A percentile compares a stretch with the other conserved stretches of the same genome.
Evolutionary conservation across 1,139 yeast genomes (phyloP).

Genomic region (Magnusiomyces ingens): DNA sequence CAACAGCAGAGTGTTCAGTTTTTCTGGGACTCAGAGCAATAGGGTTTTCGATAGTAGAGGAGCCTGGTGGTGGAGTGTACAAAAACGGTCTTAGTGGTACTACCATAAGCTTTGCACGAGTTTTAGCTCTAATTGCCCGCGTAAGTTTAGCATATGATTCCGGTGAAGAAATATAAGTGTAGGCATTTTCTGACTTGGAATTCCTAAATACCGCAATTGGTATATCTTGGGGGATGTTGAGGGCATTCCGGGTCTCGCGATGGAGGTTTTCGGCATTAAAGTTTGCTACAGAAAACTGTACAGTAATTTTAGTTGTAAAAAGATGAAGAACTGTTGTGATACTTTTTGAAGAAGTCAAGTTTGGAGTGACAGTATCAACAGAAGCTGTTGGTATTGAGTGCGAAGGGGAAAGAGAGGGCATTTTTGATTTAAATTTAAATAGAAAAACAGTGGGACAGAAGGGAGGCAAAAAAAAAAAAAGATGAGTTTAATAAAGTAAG

Average conservation of each 20-base stretch:
- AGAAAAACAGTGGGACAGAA: background rate
- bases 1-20: slow-evolving; percentile 1
- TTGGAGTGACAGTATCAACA: no score
- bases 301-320: background rate
- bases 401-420: no score
- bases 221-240: background rate
- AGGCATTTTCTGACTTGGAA: slow-evolving; percentile 2
- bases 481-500: background rate
- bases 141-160: slow-evolving; percentile 43
- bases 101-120: slow-evolving; percentile 23
- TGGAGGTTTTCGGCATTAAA: background rate
- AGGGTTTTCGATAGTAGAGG: background rate
- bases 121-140: slow-evolving; percentile 40
- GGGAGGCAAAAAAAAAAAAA: background rate
- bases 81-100: background rate
- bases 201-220: slow-evolving; percentile 5
- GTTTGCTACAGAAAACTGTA: background rate
- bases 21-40: background rate
- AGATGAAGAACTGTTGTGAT: background rate
- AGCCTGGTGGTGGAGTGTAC: background rate
- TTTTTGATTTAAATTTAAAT: background rate
- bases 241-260: background rate
- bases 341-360: background rate
- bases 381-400: no score
- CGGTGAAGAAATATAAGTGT: slow-evolving; percentile 31